phyloP scores from a whole-genome alignment of 2,329 filamentous ascomycete species.

The Colletotrichum sidae region DNA sequence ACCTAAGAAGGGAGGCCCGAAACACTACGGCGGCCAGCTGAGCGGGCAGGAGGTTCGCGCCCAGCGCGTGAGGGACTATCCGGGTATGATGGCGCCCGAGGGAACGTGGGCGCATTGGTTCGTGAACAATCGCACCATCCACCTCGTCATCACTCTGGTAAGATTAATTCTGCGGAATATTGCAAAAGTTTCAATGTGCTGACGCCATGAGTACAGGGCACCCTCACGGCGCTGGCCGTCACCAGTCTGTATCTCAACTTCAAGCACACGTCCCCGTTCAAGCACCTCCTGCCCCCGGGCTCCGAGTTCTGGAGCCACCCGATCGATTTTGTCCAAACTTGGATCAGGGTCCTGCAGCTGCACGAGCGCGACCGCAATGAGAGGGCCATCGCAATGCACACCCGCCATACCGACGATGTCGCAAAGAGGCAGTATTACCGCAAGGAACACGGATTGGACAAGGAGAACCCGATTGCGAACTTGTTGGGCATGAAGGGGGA shows the following conservation, averaged over 20 bases:
- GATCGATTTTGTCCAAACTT: conserved; percentile 71
- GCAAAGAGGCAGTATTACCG: conserved; percentile 88
- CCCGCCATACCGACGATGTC: conserved; percentile 83
- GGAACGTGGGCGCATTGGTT: conserved; percentile 89
- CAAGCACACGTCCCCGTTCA: conserved; percentile 80
- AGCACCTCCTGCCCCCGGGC: conserved; percentile 79
- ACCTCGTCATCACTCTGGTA: conserved; percentile 88
- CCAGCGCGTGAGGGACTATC: conserved; percentile 81
- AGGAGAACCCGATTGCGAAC: conserved; percentile 65
- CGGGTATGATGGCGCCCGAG: conserved; percentile 87
- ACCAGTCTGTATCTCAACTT: conserved; percentile 85
- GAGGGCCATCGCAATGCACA: conserved; percentile 77
- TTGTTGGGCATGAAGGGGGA: conserved; percentile 52
- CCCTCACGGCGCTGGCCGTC: conserved; percentile 75
- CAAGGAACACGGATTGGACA: conserved; percentile 84
- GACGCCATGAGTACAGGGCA: conserved; percentile 58
- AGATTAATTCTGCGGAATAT: conserved; percentile 42
- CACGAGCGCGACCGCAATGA: conserved; percentile 79
- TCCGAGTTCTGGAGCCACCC: conserved; percentile 78
- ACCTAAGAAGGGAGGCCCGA: conserved; percentile 66
- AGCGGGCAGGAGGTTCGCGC: conserved; percentile 72
- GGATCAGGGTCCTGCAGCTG: conserved; percentile 79
- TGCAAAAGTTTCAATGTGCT: not conserved
- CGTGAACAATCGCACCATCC: conserved; percentile 79
- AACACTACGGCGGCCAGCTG: conserved; percentile 80